Conservation (phyloP, 139 green algal genomes). For the Picocystis salinarum region DNA sequence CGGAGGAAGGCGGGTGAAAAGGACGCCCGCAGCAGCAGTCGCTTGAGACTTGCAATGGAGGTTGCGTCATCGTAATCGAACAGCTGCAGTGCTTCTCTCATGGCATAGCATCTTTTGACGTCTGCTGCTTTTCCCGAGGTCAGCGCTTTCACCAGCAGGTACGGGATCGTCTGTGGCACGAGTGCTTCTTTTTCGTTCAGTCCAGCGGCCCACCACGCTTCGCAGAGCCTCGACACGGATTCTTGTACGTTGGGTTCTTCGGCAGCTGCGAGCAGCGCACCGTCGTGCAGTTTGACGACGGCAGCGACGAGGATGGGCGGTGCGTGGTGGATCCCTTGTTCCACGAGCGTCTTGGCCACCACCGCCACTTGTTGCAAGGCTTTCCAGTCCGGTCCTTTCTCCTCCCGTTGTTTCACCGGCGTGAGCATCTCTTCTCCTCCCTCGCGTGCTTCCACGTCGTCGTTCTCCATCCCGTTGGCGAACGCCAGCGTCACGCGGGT, state of each 20-base stretch:
- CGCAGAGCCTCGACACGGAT: constrained; percentile 38
- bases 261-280: no score
- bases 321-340: no score
- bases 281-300: no score
- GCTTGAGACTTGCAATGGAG: constrained; percentile 15
- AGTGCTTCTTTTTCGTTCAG: constrained; percentile 26
- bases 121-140: constrained; percentile 16
- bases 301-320: no score
- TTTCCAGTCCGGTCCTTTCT: no score
- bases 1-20: constrained; percentile 45
- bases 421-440: no score
- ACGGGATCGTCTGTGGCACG: constrained; percentile 41
- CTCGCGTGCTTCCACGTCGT: no score
- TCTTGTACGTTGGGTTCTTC: constrained; percentile 33
- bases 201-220: constrained; percentile 38
- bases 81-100: constrained; percentile 34
- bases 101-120: constrained; percentile 42
- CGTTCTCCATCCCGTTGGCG: no score
- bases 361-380: no score
- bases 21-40: constrained; percentile 38
- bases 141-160: constrained; percentile 29
- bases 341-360: no score
- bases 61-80: constrained; percentile 55
- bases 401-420: no score
- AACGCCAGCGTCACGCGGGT: no score